Conservation (phyloP, 176 grass and related monocot genomes). For the Dactylis glomerata region DNA sequence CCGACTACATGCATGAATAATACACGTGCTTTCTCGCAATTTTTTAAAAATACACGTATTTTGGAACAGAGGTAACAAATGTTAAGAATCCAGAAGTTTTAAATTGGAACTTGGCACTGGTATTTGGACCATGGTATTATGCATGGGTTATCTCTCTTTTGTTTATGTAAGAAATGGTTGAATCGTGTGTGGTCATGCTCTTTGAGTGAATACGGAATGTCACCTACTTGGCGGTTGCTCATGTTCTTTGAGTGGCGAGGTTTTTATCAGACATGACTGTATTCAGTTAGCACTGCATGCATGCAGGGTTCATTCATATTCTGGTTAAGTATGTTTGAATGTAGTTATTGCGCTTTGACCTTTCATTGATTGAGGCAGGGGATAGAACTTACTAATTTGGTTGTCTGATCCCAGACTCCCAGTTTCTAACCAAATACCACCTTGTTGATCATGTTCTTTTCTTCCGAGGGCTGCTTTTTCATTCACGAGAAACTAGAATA, state of each 20-base stretch:
- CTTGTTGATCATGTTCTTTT: too few species aligned
- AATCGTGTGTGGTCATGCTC: neutral
- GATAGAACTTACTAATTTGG: neutral
- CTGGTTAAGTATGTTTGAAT: neutral
- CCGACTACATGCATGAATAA: neutral
- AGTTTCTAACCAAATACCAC: neutral
- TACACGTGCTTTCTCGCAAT: neutral
- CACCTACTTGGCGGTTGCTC: neutral
- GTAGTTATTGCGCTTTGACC: neutral
- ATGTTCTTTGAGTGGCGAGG: neutral
- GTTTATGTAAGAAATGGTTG: neutral
- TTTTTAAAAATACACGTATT: too few species aligned
- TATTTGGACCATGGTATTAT: too few species aligned
- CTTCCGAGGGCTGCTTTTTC: too few species aligned
- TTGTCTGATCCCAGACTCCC: neutral
- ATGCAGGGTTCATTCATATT: neutral
- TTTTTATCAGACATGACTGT: neutral
- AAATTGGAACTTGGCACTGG: neutral
- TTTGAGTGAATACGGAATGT: neutral
- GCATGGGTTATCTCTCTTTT: neutral
- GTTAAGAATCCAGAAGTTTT: neutral
- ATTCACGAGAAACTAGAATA: too few species aligned
- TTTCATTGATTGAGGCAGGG: constrained; percentile 11
- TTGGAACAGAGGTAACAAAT: too few species aligned
- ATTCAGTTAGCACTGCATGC: neutral